These are phyloP conservation scores for Cercospora sp. DNA, from an alignment of 2,329 filamentous ascomycete species.

Conservation along the genomic window DNA sequence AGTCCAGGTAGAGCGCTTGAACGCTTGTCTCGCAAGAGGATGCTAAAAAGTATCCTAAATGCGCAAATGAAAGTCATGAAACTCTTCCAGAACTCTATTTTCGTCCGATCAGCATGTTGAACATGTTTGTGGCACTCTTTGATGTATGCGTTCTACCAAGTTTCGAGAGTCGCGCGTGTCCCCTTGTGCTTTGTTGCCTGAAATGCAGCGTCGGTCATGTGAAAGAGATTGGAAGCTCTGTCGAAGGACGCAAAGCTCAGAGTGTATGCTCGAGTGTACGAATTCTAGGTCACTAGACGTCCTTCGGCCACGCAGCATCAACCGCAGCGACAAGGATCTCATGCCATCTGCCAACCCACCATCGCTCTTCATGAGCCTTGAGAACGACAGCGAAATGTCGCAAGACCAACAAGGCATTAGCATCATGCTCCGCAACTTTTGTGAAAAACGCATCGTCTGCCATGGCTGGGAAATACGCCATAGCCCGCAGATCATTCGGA, in stretches of 20 bases:
- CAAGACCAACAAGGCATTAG: constrained; percentile 29
- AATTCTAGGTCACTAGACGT: background rate
- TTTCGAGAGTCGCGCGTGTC: background rate
- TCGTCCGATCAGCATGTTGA: background rate
- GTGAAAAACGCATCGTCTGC: constrained; percentile 30
- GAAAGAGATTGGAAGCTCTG: background rate
- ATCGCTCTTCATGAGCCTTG: constrained; percentile 23
- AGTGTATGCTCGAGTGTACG: background rate
- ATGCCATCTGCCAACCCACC: constrained; percentile 34
- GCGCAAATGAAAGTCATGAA: background rate
- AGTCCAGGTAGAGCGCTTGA: constrained; percentile 19
- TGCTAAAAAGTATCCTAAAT: background rate
- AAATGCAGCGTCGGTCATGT: background rate
- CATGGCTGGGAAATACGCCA: constrained; percentile 32
- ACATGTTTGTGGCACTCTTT: no score
- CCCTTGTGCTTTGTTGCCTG: background rate
- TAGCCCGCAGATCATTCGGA: constrained; percentile 24
- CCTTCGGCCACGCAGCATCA: constrained; percentile 12
- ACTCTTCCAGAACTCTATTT: background rate
- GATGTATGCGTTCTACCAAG: background rate
- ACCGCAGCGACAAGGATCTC: constrained; percentile 27
- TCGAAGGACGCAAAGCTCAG: background rate
- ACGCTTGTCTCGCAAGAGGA: background rate
- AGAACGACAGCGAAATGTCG: constrained; percentile 27
- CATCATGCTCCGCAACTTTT: constrained; percentile 25